Evolutionary conservation across 495 filamentous ascomycete species (phyloP), one percentile per base, ranked within the genome.

Genomic region (Penicillium verhagenii): DNA sequence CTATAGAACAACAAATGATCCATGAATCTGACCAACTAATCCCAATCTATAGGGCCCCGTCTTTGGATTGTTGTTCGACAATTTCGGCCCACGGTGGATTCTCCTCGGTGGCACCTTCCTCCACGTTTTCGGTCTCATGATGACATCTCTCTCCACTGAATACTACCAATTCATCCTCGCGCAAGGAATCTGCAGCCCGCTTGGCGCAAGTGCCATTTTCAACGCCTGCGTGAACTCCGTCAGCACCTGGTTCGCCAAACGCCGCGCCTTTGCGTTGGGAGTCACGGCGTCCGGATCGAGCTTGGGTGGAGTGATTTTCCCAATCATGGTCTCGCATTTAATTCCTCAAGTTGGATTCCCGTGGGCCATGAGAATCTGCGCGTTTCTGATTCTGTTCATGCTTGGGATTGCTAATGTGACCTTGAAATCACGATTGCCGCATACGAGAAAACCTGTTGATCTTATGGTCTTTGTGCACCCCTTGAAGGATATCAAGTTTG

Each of bases 121-220:
- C 29, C 85, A 90, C 56, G 72, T 86, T 49, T 85, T 90, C 54
- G 87, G 86, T 6, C 65, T 91, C 7, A 90, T 90, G 86, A 87
- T 76, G 74, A 59, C 66, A 23, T 72, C 68, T 6, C 62, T 79
- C 23, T 71, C 68, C 0, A 63, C 58, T 1, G 57, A 73, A 47
- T 78, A 78, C 60, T 78, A 76, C 43, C 74, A 77, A 39, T 56
- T 79, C 40, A 61, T 79, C 23, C 69, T 79, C 23, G 61, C 71
- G 1, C 75, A 79, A 45, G 72, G 67, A 10, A 65, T 78, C 46
- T 74, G 72, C 61, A 71, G 65, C 23, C 65, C 69, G 9, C 57
- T 87, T 23, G 86, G 87, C 8, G 80, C 80, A 24, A 78, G 77
- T 39, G 67, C 76, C 14, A 73, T 89, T 38, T 90, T 91, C 70